phyloP scores from a whole-genome alignment of 2,329 filamentous ascomycete genomes.

The Incumbomyces delicatus region DNA sequence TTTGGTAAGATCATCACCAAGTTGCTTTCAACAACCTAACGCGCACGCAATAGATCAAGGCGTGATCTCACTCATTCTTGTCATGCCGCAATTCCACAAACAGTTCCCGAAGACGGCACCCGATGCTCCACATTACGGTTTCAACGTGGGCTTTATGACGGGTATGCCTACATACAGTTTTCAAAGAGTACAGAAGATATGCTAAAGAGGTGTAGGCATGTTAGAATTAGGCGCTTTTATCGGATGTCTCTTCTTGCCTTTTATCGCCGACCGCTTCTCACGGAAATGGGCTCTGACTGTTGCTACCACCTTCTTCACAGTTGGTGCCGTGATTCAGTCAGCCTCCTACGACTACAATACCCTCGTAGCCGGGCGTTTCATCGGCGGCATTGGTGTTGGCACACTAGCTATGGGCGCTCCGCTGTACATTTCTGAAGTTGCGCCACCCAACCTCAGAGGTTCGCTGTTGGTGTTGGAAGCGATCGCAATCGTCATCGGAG shows the following conservation, averaged over 20 bases:
- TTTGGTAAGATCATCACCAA: conserved; percentile 10
- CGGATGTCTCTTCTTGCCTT: conserved; percentile 2
- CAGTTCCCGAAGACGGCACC: conserved; percentile 28
- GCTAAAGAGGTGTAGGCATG: conserved; percentile 26
- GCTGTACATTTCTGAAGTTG: conserved; percentile 16
- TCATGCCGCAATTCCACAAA: conserved; percentile 37
- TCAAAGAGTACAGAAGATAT: no score
- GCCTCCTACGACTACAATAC: conserved; percentile 7
- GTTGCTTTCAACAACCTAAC: no score
- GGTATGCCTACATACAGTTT: conserved; percentile 32
- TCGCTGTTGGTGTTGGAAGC: conserved; percentile 37
- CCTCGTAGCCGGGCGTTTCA: conserved; percentile 9
- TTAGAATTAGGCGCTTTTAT: conserved; percentile 16
- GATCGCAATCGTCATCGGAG: conserved; percentile 38
- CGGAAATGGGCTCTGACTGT: conserved; percentile 24
- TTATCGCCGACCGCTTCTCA: conserved; percentile 1
- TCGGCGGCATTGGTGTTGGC: conserved; percentile 34
- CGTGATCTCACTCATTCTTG: conserved; percentile 36
- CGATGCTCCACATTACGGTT: conserved; percentile 15
- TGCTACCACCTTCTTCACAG: conserved; percentile 27
- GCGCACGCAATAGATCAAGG: conserved; percentile 31
- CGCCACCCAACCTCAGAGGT: conserved; percentile 21
- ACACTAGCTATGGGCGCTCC: conserved; percentile 11
- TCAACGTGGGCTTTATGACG: conserved; percentile 32
- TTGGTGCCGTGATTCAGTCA: no score